phyloP scores from a whole-genome alignment of 2,329 filamentous ascomycete species.

The Macrophomina tecta region DNA sequence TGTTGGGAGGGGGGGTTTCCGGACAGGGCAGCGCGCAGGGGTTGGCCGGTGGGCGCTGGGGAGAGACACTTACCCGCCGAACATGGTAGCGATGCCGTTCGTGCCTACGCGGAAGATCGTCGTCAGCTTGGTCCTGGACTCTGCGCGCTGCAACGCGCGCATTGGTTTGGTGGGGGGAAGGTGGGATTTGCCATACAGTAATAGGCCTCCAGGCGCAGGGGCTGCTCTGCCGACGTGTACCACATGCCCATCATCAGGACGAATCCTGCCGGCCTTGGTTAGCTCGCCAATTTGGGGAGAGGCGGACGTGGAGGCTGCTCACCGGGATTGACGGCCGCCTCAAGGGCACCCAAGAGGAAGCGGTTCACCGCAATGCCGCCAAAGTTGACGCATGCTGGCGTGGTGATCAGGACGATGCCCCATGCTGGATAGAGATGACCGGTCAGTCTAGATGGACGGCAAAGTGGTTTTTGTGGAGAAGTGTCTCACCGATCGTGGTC shows the following conservation, averaged over 20 bases:
- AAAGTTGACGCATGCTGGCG: constrained; percentile 49
- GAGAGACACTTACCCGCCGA: constrained; percentile 52
- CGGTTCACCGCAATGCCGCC: constrained; percentile 45
- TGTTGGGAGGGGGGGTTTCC: background rate
- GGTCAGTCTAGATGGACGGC: background rate
- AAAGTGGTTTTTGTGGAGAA: background rate
- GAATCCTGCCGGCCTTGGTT: constrained; percentile 3
- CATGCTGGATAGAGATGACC: constrained; percentile 35
- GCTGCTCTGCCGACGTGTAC: constrained; percentile 55
- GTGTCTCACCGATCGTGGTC: constrained; percentile 44
- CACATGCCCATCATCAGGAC: constrained; percentile 46
- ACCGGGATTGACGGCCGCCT: constrained; percentile 45
- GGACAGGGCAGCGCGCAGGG: constrained; percentile 7
- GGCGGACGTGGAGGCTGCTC: background rate
- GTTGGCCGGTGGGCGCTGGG: constrained; percentile 31
- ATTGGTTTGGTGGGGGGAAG: background rate
- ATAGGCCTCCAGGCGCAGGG: constrained; percentile 60
- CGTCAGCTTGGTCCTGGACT: background rate
- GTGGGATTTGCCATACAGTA: constrained; percentile 50
- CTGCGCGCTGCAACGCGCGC: background rate
- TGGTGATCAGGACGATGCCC: constrained; percentile 50
- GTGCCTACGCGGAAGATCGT: constrained; percentile 2
- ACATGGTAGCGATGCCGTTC: constrained; percentile 63
- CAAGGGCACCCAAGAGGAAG: constrained; percentile 46
- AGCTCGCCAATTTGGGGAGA: background rate